Evolutionary conservation across 176 grass and related monocot genomes (phyloP).

Genomic region (Miscanthus lutarioriparius): DNA sequence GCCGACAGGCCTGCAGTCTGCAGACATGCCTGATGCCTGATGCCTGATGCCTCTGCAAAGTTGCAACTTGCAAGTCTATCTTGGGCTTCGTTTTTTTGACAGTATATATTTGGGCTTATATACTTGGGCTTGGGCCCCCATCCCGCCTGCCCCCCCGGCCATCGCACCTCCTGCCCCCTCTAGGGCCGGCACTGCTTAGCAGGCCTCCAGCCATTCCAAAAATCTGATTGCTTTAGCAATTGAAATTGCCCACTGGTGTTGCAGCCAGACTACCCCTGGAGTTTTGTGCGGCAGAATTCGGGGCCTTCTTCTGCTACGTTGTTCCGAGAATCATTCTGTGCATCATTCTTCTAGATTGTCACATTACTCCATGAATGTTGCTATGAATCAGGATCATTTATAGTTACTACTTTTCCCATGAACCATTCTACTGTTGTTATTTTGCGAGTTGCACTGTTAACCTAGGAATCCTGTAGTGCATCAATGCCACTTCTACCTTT

Average conservation of each 20-base stretch:
- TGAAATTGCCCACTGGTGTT: constrained; percentile 19
- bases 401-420: constrained; percentile 4
- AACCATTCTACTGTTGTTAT: not conserved
- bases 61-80: too few relatives aligned
- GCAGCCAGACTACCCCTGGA: constrained; percentile 27
- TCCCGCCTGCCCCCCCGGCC: too few relatives aligned
- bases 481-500: not conserved
- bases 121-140: too few relatives aligned
- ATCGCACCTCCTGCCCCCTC: too few relatives aligned
- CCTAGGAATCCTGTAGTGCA: constrained; percentile 14
- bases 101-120: too few relatives aligned
- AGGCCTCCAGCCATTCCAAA: constrained; percentile 36
- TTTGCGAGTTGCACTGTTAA: not conserved
- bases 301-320: not conserved
- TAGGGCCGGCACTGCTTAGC: too few relatives aligned
- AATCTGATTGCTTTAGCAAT: constrained; percentile 43
- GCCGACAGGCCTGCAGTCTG: too few relatives aligned
- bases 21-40: too few relatives aligned
- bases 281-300: constrained; percentile 8
- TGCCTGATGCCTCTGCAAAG: too few relatives aligned
- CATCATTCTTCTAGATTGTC: not conserved
- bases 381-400: constrained; percentile 1
- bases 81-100: too few relatives aligned
- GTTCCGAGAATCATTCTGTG: constrained; percentile 30
- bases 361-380: constrained; percentile 22